Percentiles rank a stretch among this genome's conserved stretches.
These are phyloP conservation scores for Fomitopsis betulina DNA, from an alignment of 1,284 basidiomycete species.

Conservation along the genomic window DNA sequence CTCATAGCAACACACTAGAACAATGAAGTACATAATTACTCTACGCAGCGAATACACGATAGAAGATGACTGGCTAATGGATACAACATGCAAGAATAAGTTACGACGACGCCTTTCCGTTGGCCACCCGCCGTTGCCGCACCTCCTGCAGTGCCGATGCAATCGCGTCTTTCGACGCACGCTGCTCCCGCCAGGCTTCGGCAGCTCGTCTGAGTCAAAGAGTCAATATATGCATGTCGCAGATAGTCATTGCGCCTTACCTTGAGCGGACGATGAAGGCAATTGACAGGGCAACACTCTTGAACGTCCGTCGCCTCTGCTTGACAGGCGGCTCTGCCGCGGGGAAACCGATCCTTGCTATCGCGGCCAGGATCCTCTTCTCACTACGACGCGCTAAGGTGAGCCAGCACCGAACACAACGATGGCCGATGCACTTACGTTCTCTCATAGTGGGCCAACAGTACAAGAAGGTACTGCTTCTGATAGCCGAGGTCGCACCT, in stretches of 20 bases:
- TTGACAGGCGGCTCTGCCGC: conserved; percentile 23
- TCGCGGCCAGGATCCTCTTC: conserved; percentile 71
- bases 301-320: conserved; percentile 45
- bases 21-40: neutral
- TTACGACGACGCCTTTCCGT: neutral
- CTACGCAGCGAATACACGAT: conserved; percentile 1
- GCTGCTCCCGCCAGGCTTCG: conserved; percentile 57
- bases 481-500: conserved; percentile 82
- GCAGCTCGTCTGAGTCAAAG: conserved; percentile 46
- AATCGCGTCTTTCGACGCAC: conserved; percentile 55
- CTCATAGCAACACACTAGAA: conserved; percentile 1
- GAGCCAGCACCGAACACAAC: neutral
- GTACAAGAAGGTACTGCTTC: conserved; percentile 74
- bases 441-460: conserved; percentile 64
- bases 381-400: conserved; percentile 45
- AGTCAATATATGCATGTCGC: neutral
- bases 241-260: conserved; percentile 35
- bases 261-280: conserved; percentile 65
- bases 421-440: conserved; percentile 45
- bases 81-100: neutral
- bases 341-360: conserved; percentile 75
- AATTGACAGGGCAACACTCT: conserved; percentile 53
- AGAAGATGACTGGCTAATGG: neutral
- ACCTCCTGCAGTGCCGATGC: conserved; percentile 67
- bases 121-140: conserved; percentile 40